A percentile compares a stretch with the other conserved stretches of the same genome.
Conservation (phyloP, 208 protist genomes). For the Jaenimonas drosophilae region DNA sequence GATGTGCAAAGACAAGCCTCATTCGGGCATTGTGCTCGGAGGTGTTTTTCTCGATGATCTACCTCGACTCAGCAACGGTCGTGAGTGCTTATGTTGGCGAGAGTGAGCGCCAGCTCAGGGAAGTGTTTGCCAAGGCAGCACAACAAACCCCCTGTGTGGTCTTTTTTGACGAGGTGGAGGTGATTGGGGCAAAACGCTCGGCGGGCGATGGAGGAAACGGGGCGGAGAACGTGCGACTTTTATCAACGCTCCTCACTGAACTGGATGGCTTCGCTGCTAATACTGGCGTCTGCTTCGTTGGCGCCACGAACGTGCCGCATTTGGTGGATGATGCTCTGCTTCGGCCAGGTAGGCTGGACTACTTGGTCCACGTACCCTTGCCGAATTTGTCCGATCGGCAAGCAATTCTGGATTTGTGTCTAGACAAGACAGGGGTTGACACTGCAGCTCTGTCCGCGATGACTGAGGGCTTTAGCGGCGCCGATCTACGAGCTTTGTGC, state of each 20-base stretch:
- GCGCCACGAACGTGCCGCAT: slow-evolving; percentile 88
- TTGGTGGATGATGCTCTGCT: slow-evolving; percentile 82
- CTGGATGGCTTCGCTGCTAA: slow-evolving; percentile 94
- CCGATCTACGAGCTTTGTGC: slow-evolving; percentile 59
- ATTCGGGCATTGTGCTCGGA: slow-evolving; percentile 80
- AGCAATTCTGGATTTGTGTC: slow-evolving; percentile 44
- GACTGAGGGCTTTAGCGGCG: slow-evolving; percentile 79
- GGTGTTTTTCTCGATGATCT: slow-evolving; percentile 71
- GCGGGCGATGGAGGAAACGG: slow-evolving; percentile 8
- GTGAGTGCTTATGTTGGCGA: slow-evolving; percentile 94
- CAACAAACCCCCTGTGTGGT: slow-evolving; percentile 85
- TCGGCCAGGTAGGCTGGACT: slow-evolving; percentile 86
- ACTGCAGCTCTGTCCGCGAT: slow-evolving; percentile 20
- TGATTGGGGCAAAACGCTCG: slow-evolving; percentile 60
- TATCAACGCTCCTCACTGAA: slow-evolving; percentile 96
- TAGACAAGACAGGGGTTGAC: slow-evolving; percentile 34
- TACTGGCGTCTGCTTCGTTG: slow-evolving; percentile 80
- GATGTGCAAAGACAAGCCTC: slow-evolving; percentile 92
- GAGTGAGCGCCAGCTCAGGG: slow-evolving; percentile 81
- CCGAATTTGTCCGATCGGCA: slow-evolving; percentile 34
- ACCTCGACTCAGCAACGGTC: slow-evolving; percentile 76
- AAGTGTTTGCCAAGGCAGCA: slow-evolving; percentile 70
- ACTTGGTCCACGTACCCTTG: slow-evolving; percentile 76
- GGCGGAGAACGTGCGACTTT: slow-evolving; percentile 67
- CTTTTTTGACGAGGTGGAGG: slow-evolving; percentile 95